These are phyloP conservation scores for Saturnispora galanensis DNA, from an alignment of 805 yeast genomes.

Conservation along the genomic window DNA sequence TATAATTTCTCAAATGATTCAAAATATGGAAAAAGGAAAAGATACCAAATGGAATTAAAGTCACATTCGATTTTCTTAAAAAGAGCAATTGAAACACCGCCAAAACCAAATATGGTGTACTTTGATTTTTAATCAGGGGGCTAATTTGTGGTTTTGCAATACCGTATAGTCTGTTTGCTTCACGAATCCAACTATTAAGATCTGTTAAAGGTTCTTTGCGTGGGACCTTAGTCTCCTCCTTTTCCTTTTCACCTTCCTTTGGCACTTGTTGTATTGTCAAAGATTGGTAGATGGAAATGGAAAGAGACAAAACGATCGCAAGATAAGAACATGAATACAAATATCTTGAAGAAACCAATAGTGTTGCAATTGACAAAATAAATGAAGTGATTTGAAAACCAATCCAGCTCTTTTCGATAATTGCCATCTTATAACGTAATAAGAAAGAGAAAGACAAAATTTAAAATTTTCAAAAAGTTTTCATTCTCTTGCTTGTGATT, in stretches of 20 bases:
- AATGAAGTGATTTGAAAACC: constrained; percentile 33
- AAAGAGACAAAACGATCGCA: constrained; percentile 65
- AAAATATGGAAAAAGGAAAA: constrained; percentile 78
- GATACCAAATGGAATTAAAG: constrained; percentile 63
- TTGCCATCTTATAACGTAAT: not conserved
- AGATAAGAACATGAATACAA: constrained; percentile 49
- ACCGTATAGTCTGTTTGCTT: constrained; percentile 1
- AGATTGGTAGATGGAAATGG: constrained; percentile 62
- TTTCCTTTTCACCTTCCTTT: constrained; percentile 15
- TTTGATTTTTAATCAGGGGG: constrained; percentile 8
- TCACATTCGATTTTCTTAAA: constrained; percentile 49
- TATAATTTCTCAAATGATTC: constrained; percentile 52
- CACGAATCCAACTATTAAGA: constrained; percentile 1
- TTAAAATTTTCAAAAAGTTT: not conserved
- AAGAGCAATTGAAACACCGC: constrained; percentile 45
- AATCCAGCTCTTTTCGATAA: constrained; percentile 49
- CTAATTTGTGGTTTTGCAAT: constrained; percentile 8
- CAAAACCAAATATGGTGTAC: constrained; percentile 50
- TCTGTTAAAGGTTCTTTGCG: constrained; percentile 2
- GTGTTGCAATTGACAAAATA: constrained; percentile 28
- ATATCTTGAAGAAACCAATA: constrained; percentile 26
- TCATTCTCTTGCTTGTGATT: not conserved
- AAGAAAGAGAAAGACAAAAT: not conserved
- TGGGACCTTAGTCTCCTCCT: constrained; percentile 34
- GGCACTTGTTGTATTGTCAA: constrained; percentile 25